Percentiles rank a stretch among this genome's conserved stretches.
phyloP scores from a whole-genome alignment of 805 yeast genomes.

The Jamesozyma gamospora region DNA sequence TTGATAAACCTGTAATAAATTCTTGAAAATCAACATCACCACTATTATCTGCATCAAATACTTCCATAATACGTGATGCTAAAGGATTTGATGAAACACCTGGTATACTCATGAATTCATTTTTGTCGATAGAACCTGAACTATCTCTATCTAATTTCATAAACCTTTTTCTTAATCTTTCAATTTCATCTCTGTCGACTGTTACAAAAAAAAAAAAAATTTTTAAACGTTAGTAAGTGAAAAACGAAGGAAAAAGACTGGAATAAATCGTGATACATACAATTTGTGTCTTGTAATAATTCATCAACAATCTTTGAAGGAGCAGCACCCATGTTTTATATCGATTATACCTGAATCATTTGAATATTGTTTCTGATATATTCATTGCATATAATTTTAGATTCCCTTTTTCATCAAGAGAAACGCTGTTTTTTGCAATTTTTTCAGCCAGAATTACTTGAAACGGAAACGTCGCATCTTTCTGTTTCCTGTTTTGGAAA shows the following conservation, averaged over 20 bases:
- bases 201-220: neutral
- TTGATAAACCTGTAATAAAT: slow-evolving; percentile 76
- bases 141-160: slow-evolving; percentile 92
- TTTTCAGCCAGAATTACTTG: no score
- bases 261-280: slow-evolving; percentile 30
- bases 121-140: slow-evolving; percentile 82
- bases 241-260: no score
- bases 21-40: slow-evolving; percentile 95
- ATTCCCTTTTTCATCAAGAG: no score
- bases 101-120: slow-evolving; percentile 85
- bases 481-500: no score
- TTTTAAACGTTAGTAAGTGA: neutral
- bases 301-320: slow-evolving; percentile 56
- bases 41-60: slow-evolving; percentile 84
- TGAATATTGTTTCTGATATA: no score
- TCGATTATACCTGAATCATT: no score
- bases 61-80: slow-evolving; percentile 83
- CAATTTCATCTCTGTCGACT: slow-evolving; percentile 85
- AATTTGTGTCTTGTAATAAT: slow-evolving; percentile 72
- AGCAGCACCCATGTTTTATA: slow-evolving; percentile 43
- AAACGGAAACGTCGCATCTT: no score
- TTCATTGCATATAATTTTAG: no score
- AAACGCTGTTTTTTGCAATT: no score
- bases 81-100: slow-evolving; percentile 86
- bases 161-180: slow-evolving; percentile 81